phyloP scores from a whole-genome alignment of 2,329 filamentous ascomycete genomes.

The Xylaria arbuscula region DNA sequence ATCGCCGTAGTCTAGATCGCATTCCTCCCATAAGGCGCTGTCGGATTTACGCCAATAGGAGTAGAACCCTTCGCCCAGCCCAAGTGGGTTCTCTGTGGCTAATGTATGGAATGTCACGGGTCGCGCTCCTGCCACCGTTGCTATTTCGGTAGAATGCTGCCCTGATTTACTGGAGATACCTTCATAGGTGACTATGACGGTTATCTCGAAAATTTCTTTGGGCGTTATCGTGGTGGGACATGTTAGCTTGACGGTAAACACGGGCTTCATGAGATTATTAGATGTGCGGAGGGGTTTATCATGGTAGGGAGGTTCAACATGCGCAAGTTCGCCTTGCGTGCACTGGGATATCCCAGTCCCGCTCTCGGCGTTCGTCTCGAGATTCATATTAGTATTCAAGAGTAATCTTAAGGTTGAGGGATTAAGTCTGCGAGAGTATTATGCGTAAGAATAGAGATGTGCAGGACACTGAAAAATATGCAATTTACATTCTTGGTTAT shows the following conservation, averaged over 20 bases:
- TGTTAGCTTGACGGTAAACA: background rate
- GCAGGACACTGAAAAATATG: background rate
- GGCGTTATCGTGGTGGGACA: background rate
- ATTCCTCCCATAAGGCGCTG: background rate
- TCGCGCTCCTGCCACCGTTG: background rate
- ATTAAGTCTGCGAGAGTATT: background rate
- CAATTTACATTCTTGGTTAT: too few species aligned
- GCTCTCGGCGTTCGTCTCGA: background rate
- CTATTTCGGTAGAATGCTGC: background rate
- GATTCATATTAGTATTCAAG: background rate
- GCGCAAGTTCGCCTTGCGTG: background rate
- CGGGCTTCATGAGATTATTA: background rate
- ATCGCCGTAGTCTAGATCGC: background rate
- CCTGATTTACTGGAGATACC: background rate
- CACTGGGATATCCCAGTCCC: background rate
- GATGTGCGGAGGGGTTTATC: background rate
- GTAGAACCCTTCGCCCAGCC: background rate
- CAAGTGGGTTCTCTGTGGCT: background rate
- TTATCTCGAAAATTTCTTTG: background rate
- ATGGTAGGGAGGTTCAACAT: background rate
- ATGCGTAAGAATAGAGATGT: background rate
- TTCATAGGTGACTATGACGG: background rate
- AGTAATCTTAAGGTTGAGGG: background rate
- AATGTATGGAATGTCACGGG: background rate
- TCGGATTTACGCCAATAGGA: background rate